Conservation (phyloP, 495 filamentous ascomycete species). For the Letharia lupina region DNA sequence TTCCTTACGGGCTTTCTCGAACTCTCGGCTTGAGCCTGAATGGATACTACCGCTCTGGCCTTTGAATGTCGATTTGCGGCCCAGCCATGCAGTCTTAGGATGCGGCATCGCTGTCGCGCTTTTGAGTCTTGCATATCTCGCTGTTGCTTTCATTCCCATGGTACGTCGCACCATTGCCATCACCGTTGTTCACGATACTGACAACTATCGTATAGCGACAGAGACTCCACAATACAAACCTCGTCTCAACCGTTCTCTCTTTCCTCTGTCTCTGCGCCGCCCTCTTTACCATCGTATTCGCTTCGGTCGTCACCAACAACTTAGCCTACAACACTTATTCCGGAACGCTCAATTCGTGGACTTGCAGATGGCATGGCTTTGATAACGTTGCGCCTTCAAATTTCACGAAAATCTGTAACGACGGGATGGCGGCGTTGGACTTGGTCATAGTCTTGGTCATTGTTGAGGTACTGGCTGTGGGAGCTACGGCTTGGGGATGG, state of each 20-base stretch:
- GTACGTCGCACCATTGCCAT: constrained; percentile 27
- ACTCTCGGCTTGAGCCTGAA: constrained; percentile 31
- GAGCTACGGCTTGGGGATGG: constrained; percentile 33
- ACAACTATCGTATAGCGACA: background rate
- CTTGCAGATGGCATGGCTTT: constrained; percentile 42
- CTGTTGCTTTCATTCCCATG: constrained; percentile 37
- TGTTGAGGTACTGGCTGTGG: constrained; percentile 39
- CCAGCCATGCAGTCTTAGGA: constrained; percentile 37
- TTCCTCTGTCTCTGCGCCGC: constrained; percentile 36
- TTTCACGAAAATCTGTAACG: constrained; percentile 40
- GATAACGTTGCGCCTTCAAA: constrained; percentile 27
- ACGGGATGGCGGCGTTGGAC: constrained; percentile 35
- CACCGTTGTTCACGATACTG: background rate
- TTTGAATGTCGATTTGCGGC: constrained; percentile 40
- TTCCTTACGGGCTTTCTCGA: constrained; percentile 36
- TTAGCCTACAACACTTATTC: constrained; percentile 30
- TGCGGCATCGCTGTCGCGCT: constrained; percentile 38
- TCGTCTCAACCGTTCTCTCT: constrained; percentile 32
- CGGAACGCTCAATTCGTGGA: constrained; percentile 45
- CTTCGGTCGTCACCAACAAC: constrained; percentile 37
- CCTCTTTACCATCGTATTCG: constrained; percentile 36
- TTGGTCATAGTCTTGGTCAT: constrained; percentile 37
- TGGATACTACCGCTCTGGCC: constrained; percentile 44
- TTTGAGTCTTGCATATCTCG: constrained; percentile 36
- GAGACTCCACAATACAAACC: constrained; percentile 34